A percentile compares a stretch with the other conserved stretches of the same genome.
Evolutionary conservation across 768 basidiomycete genomes (phyloP).

Genomic region (Termitomyces sp.): DNA sequence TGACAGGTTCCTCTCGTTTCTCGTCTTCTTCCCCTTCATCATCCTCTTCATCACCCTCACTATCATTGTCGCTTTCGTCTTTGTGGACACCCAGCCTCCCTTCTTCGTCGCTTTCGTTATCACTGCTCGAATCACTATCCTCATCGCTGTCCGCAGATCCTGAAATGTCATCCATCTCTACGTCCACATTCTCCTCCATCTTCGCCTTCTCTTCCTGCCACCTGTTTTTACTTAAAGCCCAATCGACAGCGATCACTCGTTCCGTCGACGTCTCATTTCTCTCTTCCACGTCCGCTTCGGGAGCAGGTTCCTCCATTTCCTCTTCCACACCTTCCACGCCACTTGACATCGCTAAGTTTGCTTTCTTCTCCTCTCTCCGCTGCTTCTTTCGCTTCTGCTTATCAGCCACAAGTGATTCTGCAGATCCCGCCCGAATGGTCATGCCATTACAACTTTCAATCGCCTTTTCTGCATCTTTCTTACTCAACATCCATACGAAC

Average conservation of each 20-base stretch:
- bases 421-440: conserved; percentile 58
- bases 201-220: conserved; percentile 80
- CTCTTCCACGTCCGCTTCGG: conserved; percentile 26
- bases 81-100: conserved; percentile 41
- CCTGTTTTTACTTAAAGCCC: conserved; percentile 91
- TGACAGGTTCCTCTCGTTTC: conserved; percentile 40
- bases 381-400: conserved; percentile 69
- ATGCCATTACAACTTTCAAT: conserved; percentile 78
- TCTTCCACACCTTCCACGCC: conserved; percentile 31
- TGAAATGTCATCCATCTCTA: conserved; percentile 29
- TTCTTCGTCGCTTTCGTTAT: conserved; percentile 37
- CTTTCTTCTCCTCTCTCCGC: conserved; percentile 48
- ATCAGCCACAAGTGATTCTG: conserved; percentile 45
- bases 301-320: conserved; percentile 24
- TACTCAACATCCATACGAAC: conserved; percentile 90
- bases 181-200: conserved; percentile 34
- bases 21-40: conserved; percentile 25
- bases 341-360: conserved; percentile 27
- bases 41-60: conserved; percentile 28
- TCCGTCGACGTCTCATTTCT: conserved; percentile 35
- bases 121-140: conserved; percentile 22
- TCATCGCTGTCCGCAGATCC: conserved; percentile 22
- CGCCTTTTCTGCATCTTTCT: conserved; percentile 79
- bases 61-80: conserved; percentile 34
- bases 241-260: conserved; percentile 87